Evolutionary conservation across 345 rosid species (phyloP), one percentile per base, ranked within the genome.

Genomic region (Chamaenerion angustifolium): DNA sequence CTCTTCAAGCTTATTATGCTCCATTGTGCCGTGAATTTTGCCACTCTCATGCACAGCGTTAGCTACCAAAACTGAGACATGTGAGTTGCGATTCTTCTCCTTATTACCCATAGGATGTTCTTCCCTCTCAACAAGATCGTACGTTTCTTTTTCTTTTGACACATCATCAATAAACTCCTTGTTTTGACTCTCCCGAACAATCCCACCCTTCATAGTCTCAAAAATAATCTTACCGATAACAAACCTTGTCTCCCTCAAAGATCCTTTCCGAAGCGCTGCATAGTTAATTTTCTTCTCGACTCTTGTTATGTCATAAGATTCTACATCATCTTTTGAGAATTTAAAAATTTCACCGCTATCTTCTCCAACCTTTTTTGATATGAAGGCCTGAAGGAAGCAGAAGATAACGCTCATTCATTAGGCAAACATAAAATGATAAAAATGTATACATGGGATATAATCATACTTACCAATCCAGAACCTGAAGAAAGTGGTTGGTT

Each of bases 141-240:
- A 42, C 37, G 21, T n/a, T 21, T 45, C 40, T 6, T 57, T 42
- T 19, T 50, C 14, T 10, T 12, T 9, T 11, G 12, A 3, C 17
- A 27, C 10, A 25, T 31, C 13, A 6, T 5, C 10, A 27, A 8
- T 37, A 5, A 44, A 25, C 27, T 42, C 64, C 51, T 49, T 57
- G 51, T 46, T 52, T 27, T 52, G 48, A 48, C 63, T 47, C 54
- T 56, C 51, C 56, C 59, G 8, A 60, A 60, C 45, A 56, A 13
- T 52, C 54, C 67, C 73, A 44, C 56, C 73, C 47, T 70, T 51
- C 74, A 92, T 55, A 41, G 96, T 84, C 44, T 76, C 78, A 56
- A 84, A 55, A 57, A 92, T 80, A 67, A 92, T 72, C 74, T 71
- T 72, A 17, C 96, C 98, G 40, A 92, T 67, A 47, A 70, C 87